phyloP scores from a whole-genome alignment of 768 basidiomycete genomes.

The Cystofilobasidium ferigula region DNA sequence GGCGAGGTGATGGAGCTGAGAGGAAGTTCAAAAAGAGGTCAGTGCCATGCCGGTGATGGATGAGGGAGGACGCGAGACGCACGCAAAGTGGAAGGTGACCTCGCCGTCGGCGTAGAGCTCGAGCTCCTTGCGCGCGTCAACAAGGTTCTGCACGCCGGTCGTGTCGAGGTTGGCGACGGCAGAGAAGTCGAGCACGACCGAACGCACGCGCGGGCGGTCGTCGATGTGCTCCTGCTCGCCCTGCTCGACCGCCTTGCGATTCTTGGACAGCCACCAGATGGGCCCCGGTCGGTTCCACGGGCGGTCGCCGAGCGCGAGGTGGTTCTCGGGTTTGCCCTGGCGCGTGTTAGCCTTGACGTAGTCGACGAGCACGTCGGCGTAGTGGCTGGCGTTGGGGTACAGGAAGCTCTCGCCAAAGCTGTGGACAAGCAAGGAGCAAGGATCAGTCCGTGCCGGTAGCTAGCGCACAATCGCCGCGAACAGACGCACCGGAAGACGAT shows the following conservation, averaged over 20 bases:
- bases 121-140: constrained; percentile 77
- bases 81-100: constrained; percentile 81
- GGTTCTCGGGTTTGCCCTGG: constrained; percentile 60
- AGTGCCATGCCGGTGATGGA: not conserved
- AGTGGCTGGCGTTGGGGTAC: constrained; percentile 41
- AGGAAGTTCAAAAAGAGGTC: not conserved
- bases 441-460: no score
- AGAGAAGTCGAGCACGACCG: constrained; percentile 85
- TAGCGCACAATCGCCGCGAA: not conserved
- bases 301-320: constrained; percentile 58
- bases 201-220: constrained; percentile 57
- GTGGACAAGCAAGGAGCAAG: not conserved
- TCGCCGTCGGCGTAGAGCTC: constrained; percentile 72
- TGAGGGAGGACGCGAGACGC: not conserved
- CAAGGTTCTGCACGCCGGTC: constrained; percentile 78
- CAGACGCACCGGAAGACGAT: constrained; percentile 70
- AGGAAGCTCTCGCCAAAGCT: constrained; percentile 73
- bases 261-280: constrained; percentile 31
- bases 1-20: constrained; percentile 11
- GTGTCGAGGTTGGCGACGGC: constrained; percentile 77
- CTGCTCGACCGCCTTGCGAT: constrained; percentile 33
- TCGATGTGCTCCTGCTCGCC: constrained; percentile 39
- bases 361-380: constrained; percentile 63
- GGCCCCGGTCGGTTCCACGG: constrained; percentile 93
- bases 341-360: constrained; percentile 67